A percentile compares a stretch with the other conserved stretches of the same genome.
These are phyloP conservation scores for Hyphopichia burtonii DNA, from an alignment of 1,139 yeast genomes.

Conservation along the genomic window DNA sequence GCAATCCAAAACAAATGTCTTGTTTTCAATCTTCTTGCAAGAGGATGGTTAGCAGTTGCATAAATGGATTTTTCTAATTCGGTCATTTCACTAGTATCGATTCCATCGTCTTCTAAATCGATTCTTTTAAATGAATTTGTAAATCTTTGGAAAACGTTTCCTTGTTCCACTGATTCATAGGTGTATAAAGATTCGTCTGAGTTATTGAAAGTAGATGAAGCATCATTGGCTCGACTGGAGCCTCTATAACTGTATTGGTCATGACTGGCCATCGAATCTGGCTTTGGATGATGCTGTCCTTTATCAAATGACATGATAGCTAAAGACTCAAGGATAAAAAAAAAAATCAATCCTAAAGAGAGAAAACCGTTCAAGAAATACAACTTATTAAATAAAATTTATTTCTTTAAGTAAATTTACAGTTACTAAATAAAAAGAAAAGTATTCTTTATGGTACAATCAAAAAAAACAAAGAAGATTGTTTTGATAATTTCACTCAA, in stretches of 20 bases:
- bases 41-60: conserved; percentile 39
- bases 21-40: conserved; percentile 35
- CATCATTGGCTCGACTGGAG: not conserved
- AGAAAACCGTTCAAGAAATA: too few relatives aligned
- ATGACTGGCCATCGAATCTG: conserved; percentile 1
- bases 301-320: not conserved
- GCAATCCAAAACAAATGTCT: conserved; percentile 48
- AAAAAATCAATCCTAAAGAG: too few relatives aligned
- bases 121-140: conserved; percentile 42
- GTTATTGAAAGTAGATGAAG: not conserved
- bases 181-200: conserved; percentile 1
- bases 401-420: too few relatives aligned
- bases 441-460: too few relatives aligned
- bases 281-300: not conserved
- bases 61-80: conserved; percentile 36
- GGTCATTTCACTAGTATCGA: conserved; percentile 29
- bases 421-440: too few relatives aligned
- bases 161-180: conserved; percentile 3
- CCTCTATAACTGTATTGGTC: conserved; percentile 2
- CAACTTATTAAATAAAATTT: too few relatives aligned
- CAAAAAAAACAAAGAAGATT: too few relatives aligned
- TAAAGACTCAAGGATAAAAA: not conserved
- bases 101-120: conserved; percentile 33
- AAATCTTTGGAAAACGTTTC: conserved; percentile 18
- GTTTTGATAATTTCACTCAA: too few relatives aligned